These are phyloP conservation scores for Camelina hispida DNA, from an alignment of 345 rosid species.

Conservation along the genomic window DNA sequence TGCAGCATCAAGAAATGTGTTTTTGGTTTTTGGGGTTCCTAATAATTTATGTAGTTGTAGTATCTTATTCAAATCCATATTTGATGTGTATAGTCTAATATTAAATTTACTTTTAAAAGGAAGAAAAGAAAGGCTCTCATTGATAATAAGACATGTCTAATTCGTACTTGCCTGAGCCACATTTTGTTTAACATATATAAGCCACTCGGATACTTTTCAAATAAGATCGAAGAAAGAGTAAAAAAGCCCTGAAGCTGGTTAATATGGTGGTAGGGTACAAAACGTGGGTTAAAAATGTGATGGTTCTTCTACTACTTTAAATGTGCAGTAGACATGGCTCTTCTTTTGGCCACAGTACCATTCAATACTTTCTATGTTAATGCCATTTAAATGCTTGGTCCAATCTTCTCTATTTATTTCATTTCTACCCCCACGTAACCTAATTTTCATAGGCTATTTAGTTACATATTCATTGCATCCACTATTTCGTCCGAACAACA, in stretches of 20 bases:
- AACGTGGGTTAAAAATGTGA: slow-evolving; percentile 23
- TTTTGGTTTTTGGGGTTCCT: slow-evolving; percentile 10
- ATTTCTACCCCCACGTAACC: slow-evolving; percentile 37
- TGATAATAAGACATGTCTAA: slow-evolving; percentile 5
- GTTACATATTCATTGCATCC: slow-evolving; percentile 12
- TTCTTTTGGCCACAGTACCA: slow-evolving; percentile 25
- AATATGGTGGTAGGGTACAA: not conserved
- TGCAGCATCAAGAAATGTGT: slow-evolving; percentile 3
- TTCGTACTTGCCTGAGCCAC: not conserved
- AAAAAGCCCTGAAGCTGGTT: not conserved
- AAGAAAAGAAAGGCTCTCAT: slow-evolving; percentile 21
- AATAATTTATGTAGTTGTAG: slow-evolving; percentile 34
- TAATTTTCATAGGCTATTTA: slow-evolving; percentile 32
- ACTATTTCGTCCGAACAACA: not conserved
- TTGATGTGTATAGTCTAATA: slow-evolving; percentile 32
- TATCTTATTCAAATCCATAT: slow-evolving; percentile 27
- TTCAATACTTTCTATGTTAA: slow-evolving; percentile 29
- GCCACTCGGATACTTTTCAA: not conserved
- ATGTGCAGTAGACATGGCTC: slow-evolving; percentile 37
- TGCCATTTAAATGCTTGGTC: slow-evolving; percentile 25
- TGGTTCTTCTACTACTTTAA: not conserved
- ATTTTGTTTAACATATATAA: not conserved
- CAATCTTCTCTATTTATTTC: slow-evolving; percentile 31
- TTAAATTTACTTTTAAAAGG: slow-evolving; percentile 7
- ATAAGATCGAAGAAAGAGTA: not conserved